A percentile compares a stretch with the other conserved stretches of the same genome.
Conservation (phyloP, 805 yeast genomes). For the Wickerhamiella qilinensis region DNA sequence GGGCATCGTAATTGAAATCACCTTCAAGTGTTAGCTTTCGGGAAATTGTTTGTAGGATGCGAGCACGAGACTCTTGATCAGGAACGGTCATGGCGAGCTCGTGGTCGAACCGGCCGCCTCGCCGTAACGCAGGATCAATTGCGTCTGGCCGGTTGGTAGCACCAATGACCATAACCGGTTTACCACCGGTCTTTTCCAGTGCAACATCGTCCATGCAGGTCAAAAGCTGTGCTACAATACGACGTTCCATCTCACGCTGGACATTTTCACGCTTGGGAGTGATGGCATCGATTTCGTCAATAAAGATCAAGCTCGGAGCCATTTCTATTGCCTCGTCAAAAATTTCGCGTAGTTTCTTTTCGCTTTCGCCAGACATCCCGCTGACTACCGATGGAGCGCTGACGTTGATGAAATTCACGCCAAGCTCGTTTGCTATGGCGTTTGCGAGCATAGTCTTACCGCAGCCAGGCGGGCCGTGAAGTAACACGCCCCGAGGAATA, state of each 20-base stretch:
- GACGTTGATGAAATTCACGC: conserved; percentile 79
- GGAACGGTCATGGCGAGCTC: conserved; percentile 95
- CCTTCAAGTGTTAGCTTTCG: conserved; percentile 49
- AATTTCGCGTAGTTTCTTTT: conserved; percentile 79
- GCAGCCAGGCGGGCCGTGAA: conserved; percentile 99
- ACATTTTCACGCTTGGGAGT: conserved; percentile 98
- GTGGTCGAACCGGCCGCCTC: conserved; percentile 93
- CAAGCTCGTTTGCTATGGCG: conserved; percentile 86
- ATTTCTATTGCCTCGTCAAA: conserved; percentile 80
- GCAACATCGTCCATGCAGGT: conserved; percentile 91
- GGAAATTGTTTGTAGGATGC: conserved; percentile 65
- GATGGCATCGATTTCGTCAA: conserved; percentile 95
- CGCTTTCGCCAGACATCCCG: conserved; percentile 99
- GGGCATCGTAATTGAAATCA: conserved; percentile 43
- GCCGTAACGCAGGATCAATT: conserved; percentile 79
- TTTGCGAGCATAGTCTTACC: conserved; percentile 95
- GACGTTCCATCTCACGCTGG: conserved; percentile 92
- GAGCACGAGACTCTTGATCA: conserved; percentile 61
- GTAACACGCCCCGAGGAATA: conserved; percentile 81
- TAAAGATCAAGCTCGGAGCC: conserved; percentile 86
- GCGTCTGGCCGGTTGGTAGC: conserved; percentile 97
- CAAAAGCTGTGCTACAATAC: conserved; percentile 88
- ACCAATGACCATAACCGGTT: conserved; percentile 86
- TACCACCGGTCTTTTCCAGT: conserved; percentile 75
- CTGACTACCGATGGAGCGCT: conserved; percentile 95